Conservation (phyloP, 179 eudicot species). For the Drosera spatulata region DNA sequence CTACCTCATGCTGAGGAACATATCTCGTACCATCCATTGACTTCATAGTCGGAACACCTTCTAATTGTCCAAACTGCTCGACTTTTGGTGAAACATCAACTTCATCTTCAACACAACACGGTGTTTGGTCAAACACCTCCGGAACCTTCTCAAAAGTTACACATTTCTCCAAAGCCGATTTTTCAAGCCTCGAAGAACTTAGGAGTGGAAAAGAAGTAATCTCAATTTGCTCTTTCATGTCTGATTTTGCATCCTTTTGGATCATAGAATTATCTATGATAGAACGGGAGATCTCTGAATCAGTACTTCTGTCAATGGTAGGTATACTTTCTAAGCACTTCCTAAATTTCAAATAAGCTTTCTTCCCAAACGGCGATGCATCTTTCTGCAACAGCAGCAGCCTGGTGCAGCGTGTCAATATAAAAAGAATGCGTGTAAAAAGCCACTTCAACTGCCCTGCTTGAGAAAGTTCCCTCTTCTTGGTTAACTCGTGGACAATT, state of each 20-base stretch:
- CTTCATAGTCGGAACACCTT: slow-evolving; percentile 11
- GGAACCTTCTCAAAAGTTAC: slow-evolving; percentile 7
- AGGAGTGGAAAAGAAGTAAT: neutral
- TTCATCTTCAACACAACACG: slow-evolving; percentile 3
- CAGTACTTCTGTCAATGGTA: slow-evolving; percentile 34
- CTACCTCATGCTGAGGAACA: slow-evolving; percentile 18
- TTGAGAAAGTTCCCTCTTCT: slow-evolving; percentile 44
- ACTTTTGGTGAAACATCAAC: slow-evolving; percentile 9
- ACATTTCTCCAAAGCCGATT: slow-evolving; percentile 3
- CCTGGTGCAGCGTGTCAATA: slow-evolving; percentile 59
- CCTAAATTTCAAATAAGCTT: slow-evolving; percentile 32
- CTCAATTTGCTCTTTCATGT: slow-evolving; percentile 7
- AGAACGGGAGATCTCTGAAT: slow-evolving; percentile 16
- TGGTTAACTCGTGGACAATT: slow-evolving; percentile 46
- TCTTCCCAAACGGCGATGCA: slow-evolving; percentile 36
- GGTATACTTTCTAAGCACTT: slow-evolving; percentile 47
- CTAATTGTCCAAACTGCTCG: slow-evolving; percentile 8
- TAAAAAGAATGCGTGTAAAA: slow-evolving; percentile 52
- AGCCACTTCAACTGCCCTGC: slow-evolving; percentile 36
- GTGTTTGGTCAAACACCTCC: slow-evolving; percentile 10
- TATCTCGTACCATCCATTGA: slow-evolving; percentile 6
- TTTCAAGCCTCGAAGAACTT: slow-evolving; percentile 10
- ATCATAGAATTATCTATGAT: slow-evolving; percentile 11
- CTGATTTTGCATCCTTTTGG: too few species aligned
- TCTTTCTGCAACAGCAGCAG: slow-evolving; percentile 57